Percentiles rank a stretch among this genome's conserved stretches.
These are phyloP conservation scores for Aegilops longissima DNA, from an alignment of 176 grass and related monocot species.

Conservation along the genomic window DNA sequence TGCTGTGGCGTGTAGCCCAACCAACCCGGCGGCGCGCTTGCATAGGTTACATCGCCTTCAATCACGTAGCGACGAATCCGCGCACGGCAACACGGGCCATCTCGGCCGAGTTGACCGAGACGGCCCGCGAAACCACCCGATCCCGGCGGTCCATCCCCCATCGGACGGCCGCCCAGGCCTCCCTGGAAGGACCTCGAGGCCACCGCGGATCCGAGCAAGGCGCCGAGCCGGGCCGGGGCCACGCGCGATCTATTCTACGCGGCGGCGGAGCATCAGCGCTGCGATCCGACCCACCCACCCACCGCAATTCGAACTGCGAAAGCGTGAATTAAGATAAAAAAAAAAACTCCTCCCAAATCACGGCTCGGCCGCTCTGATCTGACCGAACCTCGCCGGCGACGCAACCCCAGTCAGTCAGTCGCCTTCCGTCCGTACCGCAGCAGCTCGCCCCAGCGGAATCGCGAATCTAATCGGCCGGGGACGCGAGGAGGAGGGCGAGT, in stretches of 20 bases:
- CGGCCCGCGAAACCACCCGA: not conserved
- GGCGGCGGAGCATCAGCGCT: not conserved
- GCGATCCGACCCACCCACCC: not conserved
- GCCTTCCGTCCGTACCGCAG: not conserved
- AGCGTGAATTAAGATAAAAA: too few relatives aligned
- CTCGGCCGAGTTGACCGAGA: not conserved
- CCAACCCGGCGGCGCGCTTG: not conserved
- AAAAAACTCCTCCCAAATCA: not conserved
- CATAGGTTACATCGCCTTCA: not conserved
- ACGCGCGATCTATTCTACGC: slow-evolving; percentile 8
- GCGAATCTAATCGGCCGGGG: not conserved
- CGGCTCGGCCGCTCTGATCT: not conserved
- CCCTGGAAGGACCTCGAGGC: not conserved
- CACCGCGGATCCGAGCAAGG: slow-evolving; percentile 11
- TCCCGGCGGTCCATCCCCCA: slow-evolving; percentile 3
- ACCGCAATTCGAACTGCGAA: not conserved
- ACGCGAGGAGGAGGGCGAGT: accelerated
- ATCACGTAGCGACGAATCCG: slow-evolving; percentile 28
- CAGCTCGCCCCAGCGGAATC: not conserved
- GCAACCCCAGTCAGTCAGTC: not conserved
- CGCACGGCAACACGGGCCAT: slow-evolving; percentile 8
- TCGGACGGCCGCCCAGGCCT: not conserved
- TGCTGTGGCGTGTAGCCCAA: not conserved
- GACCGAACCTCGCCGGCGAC: not conserved
- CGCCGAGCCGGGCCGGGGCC: not conserved